Base-by-base conservation (phyloP, 192 early-diverging fungal genomes). In the Dimargaris xerosporica region DNA sequence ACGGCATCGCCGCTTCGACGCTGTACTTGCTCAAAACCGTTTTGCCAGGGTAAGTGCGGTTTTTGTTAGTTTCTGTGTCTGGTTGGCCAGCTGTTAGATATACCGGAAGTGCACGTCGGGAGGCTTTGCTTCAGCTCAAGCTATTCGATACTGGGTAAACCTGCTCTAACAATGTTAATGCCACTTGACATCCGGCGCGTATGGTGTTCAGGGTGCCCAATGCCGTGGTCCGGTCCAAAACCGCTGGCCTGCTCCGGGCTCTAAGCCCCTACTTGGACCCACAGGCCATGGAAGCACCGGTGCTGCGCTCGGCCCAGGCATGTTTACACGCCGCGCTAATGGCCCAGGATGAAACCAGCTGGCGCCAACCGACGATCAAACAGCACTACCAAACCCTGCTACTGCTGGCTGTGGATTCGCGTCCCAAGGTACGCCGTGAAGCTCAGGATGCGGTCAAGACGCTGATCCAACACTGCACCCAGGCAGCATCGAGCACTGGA, bases 391-490 rank as follows among this genome's bases (percentile, higher is more conserved):
- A 87, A 61, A 77, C 81, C 30, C 71, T 98, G 48, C 72, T 96
- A 29, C 69, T 84, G 44, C 82, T 93, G 53, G 79, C 87, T 29
- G 74, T 86, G 7, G 92, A 98, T 64, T 75, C 71, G 51, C 80
- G 91, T 54, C 91, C 95, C 39, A 94, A 91, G 77, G 83, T 94
- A 51, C 82, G 95, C 29, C 87, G 90, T 72, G 72, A 87, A 55
- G 91, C 94, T 29, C 88, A 89, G 64, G 91, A 96, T 55, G 87
- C 86, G 13, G 81, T 91, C 39, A 75, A 75, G 39, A 69, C 72
- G 44, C 75, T 96, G 47, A 70, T 94, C 30, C 69, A 73, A 3
- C 72, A 68, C 64, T 90, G 88, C 44, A 91, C 93, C 34, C 77
- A 84, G 28, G 88, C 89, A 10, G 70, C 74, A 31, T 53, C 73